These are phyloP conservation scores for Penicillium cinerascens DNA, from an alignment of 495 filamentous ascomycete genomes.

Conservation along the genomic window DNA sequence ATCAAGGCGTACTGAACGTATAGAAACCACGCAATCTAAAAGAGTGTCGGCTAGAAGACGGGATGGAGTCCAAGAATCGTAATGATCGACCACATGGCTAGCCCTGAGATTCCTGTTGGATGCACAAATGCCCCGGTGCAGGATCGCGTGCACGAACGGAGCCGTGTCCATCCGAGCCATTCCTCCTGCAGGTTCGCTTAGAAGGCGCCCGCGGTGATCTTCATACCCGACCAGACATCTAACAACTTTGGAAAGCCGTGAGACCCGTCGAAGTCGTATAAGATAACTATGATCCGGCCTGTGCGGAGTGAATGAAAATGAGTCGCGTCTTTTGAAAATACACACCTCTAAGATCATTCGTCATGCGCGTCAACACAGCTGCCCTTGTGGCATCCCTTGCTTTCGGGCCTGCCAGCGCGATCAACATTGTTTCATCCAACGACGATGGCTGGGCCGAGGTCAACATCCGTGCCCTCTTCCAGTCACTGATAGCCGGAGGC, in stretches of 20 bases:
- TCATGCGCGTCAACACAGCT: slow-evolving; percentile 11
- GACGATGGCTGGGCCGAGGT: slow-evolving; percentile 72
- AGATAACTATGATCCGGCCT: not conserved
- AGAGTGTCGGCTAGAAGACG: not conserved
- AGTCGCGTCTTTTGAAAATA: not conserved
- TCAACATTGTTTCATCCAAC: slow-evolving; percentile 62
- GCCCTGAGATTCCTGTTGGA: slow-evolving; percentile 2
- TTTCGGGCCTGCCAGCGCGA: slow-evolving; percentile 23
- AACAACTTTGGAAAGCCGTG: not conserved
- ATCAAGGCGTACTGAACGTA: too few species aligned
- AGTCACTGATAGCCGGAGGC: slow-evolving; percentile 47
- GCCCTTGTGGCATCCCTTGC: slow-evolving; percentile 8
- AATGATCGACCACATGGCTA: slow-evolving; percentile 3
- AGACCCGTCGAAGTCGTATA: not conserved
- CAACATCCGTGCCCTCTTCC: slow-evolving; percentile 56
- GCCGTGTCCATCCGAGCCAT: not conserved
- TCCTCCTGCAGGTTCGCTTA: slow-evolving; percentile 1
- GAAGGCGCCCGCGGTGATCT: slow-evolving; percentile 3
- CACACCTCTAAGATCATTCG: not conserved
- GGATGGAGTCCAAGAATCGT: not conserved
- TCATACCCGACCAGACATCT: not conserved
- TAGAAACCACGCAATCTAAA: not conserved
- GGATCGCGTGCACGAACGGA: not conserved
- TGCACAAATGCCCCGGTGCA: not conserved
- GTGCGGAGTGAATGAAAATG: too few species aligned